Conservation (phyloP, 2,329 filamentous ascomycete genomes). For the Diaporthe caulivora region DNA sequence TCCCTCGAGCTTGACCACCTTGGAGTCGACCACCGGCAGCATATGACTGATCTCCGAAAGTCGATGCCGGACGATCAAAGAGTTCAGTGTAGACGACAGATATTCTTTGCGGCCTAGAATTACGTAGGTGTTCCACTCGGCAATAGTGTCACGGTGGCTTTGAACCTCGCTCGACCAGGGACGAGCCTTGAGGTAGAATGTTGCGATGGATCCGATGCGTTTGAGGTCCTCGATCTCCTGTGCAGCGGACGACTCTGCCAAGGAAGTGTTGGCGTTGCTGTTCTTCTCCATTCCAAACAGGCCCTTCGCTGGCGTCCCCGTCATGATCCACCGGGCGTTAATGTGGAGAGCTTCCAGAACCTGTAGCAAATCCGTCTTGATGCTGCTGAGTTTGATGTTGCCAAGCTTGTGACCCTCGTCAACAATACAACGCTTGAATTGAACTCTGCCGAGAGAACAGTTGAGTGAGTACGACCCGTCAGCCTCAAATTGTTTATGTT, state of each 20-base stretch:
- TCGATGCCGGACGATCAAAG: constrained; percentile 84
- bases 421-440: constrained; percentile 90
- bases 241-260: constrained; percentile 54
- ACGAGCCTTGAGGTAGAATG: constrained; percentile 79
- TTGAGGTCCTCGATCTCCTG: constrained; percentile 75
- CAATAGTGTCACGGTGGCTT: constrained; percentile 67
- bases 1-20: constrained; percentile 79
- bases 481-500: constrained; percentile 55
- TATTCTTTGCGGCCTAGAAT: constrained; percentile 73
- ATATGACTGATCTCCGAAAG: constrained; percentile 76
- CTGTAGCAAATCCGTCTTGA: constrained; percentile 67
- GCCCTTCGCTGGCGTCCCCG: constrained; percentile 88
- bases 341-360: constrained; percentile 68
- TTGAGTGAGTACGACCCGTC: constrained; percentile 49
- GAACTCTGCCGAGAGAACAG: constrained; percentile 77
- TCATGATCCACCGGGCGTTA: constrained; percentile 88
- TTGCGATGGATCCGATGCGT: constrained; percentile 73
- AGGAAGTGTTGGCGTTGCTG: constrained; percentile 19
- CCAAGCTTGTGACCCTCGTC: constrained; percentile 93
- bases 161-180: constrained; percentile 79
- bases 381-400: constrained; percentile 64
- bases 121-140: constrained; percentile 81
- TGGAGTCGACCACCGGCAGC: constrained; percentile 80
- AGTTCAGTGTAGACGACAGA: constrained; percentile 78
- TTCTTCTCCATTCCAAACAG: constrained; percentile 77